Percentiles rank a stretch among this genome's conserved stretches.
phyloP scores from a whole-genome alignment of 768 basidiomycete genomes.

The Pleurotus pulmonarius region DNA sequence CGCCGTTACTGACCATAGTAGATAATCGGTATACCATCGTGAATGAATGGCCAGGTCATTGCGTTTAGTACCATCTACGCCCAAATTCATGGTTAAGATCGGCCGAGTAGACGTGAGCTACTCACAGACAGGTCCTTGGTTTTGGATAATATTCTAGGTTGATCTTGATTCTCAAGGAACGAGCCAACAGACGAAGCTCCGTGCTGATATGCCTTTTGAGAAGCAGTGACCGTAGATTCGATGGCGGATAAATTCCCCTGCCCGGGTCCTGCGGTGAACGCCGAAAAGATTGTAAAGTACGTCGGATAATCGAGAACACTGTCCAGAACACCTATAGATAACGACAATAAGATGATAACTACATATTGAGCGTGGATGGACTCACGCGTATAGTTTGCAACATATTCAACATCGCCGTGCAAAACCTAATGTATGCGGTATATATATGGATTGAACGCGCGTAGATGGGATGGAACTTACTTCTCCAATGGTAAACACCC shows the following conservation, averaged over 20 bases:
- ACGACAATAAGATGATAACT: neutral
- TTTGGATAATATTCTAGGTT: conserved; percentile 54
- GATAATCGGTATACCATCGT: conserved; percentile 66
- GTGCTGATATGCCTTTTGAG: conserved; percentile 41
- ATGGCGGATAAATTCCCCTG: conserved; percentile 44
- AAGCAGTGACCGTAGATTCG: conserved; percentile 20
- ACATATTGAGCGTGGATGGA: neutral
- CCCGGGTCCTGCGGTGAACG: conserved; percentile 45
- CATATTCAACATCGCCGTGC: conserved; percentile 22
- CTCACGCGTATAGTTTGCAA: conserved; percentile 35
- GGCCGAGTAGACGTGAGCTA: neutral
- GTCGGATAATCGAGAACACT: conserved; percentile 60
- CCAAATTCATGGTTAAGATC: neutral
- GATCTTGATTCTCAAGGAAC: conserved; percentile 71
- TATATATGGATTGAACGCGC: conserved; percentile 5
- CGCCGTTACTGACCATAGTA: conserved; percentile 46
- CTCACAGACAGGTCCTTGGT: conserved; percentile 44
- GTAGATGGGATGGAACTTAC: conserved; percentile 38
- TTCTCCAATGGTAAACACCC: conserved; percentile 73
- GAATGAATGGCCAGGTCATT: conserved; percentile 60
- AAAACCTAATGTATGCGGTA: conserved; percentile 18
- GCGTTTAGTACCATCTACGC: conserved; percentile 43
- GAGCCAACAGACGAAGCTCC: conserved; percentile 43
- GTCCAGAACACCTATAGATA: conserved; percentile 42
- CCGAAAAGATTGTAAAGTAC: conserved; percentile 45